Percentiles rank a stretch among this genome's conserved stretches.
These are phyloP conservation scores for Pyrus communis DNA, from an alignment of 306 rosid genomes.

Conservation along the genomic window DNA sequence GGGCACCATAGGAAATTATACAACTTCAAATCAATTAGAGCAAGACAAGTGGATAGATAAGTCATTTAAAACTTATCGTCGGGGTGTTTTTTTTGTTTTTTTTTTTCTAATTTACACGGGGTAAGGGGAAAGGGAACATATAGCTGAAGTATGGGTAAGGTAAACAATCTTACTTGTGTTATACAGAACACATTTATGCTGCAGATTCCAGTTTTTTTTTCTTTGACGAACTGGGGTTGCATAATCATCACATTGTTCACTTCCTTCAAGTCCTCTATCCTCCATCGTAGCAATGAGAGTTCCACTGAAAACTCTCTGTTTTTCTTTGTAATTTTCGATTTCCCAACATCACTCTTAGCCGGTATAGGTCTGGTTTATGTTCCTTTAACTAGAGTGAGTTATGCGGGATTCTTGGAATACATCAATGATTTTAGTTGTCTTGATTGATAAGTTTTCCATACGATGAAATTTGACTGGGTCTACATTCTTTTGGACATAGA, in stretches of 20 bases:
- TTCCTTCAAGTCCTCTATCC: background rate
- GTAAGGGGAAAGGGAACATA: background rate
- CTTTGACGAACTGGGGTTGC: background rate
- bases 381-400: background rate
- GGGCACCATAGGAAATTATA: background rate
- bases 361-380: background rate
- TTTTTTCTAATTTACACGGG: too few relatives aligned
- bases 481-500: conserved; percentile 32
- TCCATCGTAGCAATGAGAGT: background rate
- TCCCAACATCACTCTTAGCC: background rate
- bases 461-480: background rate
- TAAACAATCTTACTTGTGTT: too few relatives aligned
- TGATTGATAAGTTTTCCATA: background rate
- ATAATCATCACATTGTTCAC: background rate
- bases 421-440: background rate
- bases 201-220: background rate
- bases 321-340: background rate
- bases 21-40: background rate
- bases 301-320: background rate
- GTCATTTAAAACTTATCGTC: background rate
- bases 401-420: background rate
- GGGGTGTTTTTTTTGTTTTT: too few relatives aligned
- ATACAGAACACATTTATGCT: too few relatives aligned
- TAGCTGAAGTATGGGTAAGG: background rate
- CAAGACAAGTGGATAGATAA: background rate